Evolutionary conservation across 1,284 basidiomycete species (phyloP), one percentile per base, ranked within the genome.

Genomic region (Hymenochaete sp.): DNA sequence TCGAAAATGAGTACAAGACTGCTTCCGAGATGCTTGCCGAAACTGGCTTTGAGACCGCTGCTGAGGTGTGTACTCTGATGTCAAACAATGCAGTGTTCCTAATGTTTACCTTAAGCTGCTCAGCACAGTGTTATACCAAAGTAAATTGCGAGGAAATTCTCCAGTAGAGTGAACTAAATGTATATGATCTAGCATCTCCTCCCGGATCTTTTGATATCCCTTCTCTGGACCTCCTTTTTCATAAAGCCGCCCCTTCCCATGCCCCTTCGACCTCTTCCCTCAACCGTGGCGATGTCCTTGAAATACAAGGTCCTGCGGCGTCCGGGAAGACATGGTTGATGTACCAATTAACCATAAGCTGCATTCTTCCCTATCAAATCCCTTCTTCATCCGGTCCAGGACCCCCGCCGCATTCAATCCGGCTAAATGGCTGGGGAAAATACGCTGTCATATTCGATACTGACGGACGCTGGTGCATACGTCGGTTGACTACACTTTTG

Each of bases 261-360:
- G 42, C 55, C 42, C 53, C 52, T 21, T 49, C 47, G 35, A 53
- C 52, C 51, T 62, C 63, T 21, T 60, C 65, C 29, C 60, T 75
- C 26, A 60, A 62, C 31, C 63, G 64, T 18, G 78, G 79, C 24
- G 75, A 86, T 60, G 68, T 85, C 33, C 61, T 89, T 54, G 81
- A 86, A 60, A 68, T 91, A 29, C 81, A 87, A 60, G 87, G 85
- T 1, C 71, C 79, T 3, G 66, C 84, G 2, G 70, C 70, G 16
- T 77, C 78, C 13, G 87, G 84, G 28, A 91, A 90, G 61, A 80
- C 81, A 1, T 79, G 82, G 49, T 61, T 90, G 8, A 61, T 86
- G 19, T 81, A 82, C 57, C 71, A 75, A 56, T 60, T 85, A 45
- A 57, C 84, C 26, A 63, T 75, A n/a, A 71, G 67, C 21, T 79